These are phyloP conservation scores for Aspergillus indologenus DNA, from an alignment of 495 filamentous ascomycete species.

Conservation along the genomic window DNA sequence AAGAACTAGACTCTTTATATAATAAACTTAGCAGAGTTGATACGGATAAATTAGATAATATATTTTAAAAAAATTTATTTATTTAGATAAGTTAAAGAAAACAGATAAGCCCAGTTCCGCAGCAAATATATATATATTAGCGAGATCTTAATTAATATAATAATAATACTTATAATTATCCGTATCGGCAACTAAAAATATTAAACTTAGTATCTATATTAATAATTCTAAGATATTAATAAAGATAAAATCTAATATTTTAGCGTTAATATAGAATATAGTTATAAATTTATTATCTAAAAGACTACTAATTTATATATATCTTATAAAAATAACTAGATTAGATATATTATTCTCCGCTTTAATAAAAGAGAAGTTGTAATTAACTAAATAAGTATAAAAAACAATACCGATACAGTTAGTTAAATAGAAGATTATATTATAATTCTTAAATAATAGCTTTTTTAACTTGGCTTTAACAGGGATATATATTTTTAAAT, in stretches of 20 bases:
- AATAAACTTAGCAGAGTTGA: background rate
- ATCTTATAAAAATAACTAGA: background rate
- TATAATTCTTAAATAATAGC: background rate
- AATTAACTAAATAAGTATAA: constrained; percentile 2
- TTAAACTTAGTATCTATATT: background rate
- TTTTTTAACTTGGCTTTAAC: background rate
- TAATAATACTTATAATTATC: background rate
- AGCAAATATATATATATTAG: background rate
- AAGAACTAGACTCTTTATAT: background rate
- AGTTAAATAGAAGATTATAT: constrained; percentile 4
- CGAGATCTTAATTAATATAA: background rate
- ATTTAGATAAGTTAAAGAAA: too few species aligned
- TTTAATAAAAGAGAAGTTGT: constrained; percentile 2
- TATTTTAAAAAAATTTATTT: background rate
- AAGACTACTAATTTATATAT: background rate
- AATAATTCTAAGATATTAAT: background rate
- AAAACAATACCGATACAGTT: background rate
- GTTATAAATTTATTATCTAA: background rate
- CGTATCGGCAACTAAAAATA: background rate
- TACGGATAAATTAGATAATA: background rate
- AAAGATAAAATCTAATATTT: background rate
- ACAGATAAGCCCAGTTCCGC: too few species aligned
- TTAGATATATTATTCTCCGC: background rate
- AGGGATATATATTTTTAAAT: background rate
- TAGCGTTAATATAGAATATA: constrained; percentile 1